Conservation (phyloP, 1,139 yeast genomes). For the Nakaseomyces kungkrabaensis region DNA sequence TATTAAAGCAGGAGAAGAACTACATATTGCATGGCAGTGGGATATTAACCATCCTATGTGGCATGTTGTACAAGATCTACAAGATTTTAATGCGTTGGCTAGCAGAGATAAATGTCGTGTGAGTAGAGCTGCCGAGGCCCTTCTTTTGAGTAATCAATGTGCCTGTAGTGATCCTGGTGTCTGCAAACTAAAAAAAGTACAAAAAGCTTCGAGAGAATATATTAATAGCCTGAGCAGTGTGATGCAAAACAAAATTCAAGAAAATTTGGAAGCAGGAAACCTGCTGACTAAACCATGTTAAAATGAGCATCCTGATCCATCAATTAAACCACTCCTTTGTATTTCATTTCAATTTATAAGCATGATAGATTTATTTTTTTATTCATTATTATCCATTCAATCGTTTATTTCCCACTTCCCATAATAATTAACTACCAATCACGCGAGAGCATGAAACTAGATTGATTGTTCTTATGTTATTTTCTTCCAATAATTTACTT, state of each 20-base stretch:
- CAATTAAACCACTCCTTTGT: no score
- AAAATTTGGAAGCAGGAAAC: not conserved
- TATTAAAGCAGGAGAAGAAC: conserved; percentile 53
- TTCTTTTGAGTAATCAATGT: not conserved
- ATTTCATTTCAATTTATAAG: no score
- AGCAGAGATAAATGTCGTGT: conserved; percentile 2
- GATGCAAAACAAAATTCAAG: not conserved
- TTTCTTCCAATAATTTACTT: no score
- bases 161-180: not conserved
- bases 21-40: conserved; percentile 85
- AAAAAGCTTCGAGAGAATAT: not conserved
- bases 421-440: no score
- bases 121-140: conserved; percentile 2
- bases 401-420: no score
- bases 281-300: not conserved
- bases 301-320: no score
- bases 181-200: conserved; percentile 1
- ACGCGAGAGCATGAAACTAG: no score
- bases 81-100: conserved; percentile 33
- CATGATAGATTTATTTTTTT: not conserved
- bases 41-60: conserved; percentile 66
- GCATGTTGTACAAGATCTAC: conserved; percentile 37
- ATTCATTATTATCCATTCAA: not conserved
- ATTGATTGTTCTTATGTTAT: no score
- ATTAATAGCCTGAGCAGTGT: not conserved